Conservation (phyloP, 2,329 filamentous ascomycete species). For the Phoma sp. region DNA sequence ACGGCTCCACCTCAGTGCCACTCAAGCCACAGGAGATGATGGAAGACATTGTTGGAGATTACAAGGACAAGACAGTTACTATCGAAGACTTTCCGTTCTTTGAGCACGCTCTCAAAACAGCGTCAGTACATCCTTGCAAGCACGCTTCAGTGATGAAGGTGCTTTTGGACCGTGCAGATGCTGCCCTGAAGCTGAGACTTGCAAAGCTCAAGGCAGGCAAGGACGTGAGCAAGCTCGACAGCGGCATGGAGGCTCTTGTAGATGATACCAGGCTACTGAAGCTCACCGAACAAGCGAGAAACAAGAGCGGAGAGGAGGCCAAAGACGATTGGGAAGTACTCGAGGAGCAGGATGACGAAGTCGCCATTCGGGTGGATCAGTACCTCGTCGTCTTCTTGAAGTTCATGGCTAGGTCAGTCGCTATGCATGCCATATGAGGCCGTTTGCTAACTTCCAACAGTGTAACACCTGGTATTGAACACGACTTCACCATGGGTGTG, state of each 20-base stretch:
- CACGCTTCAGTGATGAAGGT: constrained; percentile 99
- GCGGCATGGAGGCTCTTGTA: constrained; percentile 83
- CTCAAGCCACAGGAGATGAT: constrained; percentile 87
- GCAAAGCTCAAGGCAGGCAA: constrained; percentile 76
- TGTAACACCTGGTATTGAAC: constrained; percentile 95
- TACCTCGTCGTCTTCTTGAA: constrained; percentile 88
- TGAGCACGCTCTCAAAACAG: constrained; percentile 90
- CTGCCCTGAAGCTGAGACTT: constrained; percentile 84
- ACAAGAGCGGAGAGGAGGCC: constrained; percentile 49
- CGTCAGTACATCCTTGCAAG: constrained; percentile 94
- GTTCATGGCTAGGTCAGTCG: constrained; percentile 62
- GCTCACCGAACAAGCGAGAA: constrained; percentile 59
- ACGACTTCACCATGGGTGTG: constrained; percentile 96
- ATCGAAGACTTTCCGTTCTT: constrained; percentile 98
- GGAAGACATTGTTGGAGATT: constrained; percentile 95
- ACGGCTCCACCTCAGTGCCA: constrained; percentile 78
- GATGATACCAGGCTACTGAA: constrained; percentile 74
- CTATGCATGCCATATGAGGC: constrained; percentile 49
- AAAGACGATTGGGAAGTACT: constrained; percentile 68
- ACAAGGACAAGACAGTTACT: constrained; percentile 98
- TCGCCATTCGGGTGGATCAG: constrained; percentile 85
- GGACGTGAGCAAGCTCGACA: constrained; percentile 58
- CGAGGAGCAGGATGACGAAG: constrained; percentile 70
- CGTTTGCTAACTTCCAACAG: constrained; percentile 67
- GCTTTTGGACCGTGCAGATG: constrained; percentile 91